Conservation (phyloP, 2,329 filamentous ascomycete genomes). For the Ilyonectria sp. region DNA sequence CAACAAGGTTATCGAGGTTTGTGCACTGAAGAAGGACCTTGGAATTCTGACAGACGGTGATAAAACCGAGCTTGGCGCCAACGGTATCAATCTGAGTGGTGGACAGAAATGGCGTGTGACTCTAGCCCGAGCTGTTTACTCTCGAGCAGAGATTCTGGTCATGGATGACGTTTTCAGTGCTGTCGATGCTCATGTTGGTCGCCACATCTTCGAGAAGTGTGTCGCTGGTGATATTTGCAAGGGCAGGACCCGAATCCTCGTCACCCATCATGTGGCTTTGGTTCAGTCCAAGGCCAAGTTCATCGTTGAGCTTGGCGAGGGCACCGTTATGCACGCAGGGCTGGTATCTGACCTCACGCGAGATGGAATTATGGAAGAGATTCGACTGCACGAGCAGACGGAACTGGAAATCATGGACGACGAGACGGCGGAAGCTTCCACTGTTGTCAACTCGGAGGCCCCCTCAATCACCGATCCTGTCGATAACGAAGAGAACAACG, state of each 20-base stretch:
- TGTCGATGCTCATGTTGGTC: conserved; percentile 85
- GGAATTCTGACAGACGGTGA: conserved; percentile 84
- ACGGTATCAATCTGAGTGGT: conserved; percentile 87
- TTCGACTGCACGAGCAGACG: conserved; percentile 70
- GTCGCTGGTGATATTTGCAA: conserved; percentile 79
- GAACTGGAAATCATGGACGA: conserved; percentile 63
- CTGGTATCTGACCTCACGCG: conserved; percentile 75
- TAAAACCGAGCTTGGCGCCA: conserved; percentile 85
- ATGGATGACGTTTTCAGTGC: conserved; percentile 90
- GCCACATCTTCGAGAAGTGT: conserved; percentile 84
- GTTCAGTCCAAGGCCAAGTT: conserved; percentile 81
- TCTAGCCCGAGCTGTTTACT: conserved; percentile 85
- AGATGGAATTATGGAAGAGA: conserved; percentile 69
- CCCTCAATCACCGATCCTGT: conserved; percentile 60
- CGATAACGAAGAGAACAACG: conserved; percentile 55
- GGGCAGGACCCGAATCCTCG: conserved; percentile 81
- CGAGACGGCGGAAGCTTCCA: conserved; percentile 58
- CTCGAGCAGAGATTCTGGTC: conserved; percentile 81
- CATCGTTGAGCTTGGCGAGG: conserved; percentile 80
- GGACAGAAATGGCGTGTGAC: conserved; percentile 89
- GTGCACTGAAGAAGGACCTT: conserved; percentile 82
- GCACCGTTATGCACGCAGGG: conserved; percentile 75
- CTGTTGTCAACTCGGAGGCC: conserved; percentile 70
- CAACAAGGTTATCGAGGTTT: conserved; percentile 78
- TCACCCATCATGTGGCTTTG: conserved; percentile 84